Percentiles rank a stretch among this genome's conserved stretches.
Conservation (phyloP, 805 yeast species). For the Cyberlindnera subsufficiens region DNA sequence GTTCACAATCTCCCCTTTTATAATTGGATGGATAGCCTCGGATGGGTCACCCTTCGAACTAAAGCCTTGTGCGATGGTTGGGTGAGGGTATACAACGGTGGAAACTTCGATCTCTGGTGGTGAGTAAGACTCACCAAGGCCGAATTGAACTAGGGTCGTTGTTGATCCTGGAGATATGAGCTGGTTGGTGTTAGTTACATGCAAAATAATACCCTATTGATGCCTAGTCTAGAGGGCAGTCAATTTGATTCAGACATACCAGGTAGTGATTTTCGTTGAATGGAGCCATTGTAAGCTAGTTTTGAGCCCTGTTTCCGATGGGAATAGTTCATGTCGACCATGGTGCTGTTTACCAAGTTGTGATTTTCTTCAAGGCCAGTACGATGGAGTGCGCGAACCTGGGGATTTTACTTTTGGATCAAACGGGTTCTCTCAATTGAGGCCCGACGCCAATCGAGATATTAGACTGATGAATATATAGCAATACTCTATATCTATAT, state of each 20-base stretch:
- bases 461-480: no score
- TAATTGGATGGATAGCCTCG: conserved; percentile 55
- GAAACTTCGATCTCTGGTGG: conserved; percentile 77
- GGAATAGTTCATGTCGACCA: no score
- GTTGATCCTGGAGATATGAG: conserved; percentile 78
- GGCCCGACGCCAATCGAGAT: neutral
- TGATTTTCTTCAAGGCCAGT: neutral
- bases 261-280: conserved; percentile 23
- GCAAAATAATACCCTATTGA: no score
- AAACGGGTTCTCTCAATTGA: no score
- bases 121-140: conserved; percentile 63
- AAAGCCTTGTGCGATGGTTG: conserved; percentile 27
- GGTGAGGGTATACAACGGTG: conserved; percentile 59
- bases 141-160: conserved; percentile 71
- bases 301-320: neutral
- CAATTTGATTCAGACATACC: conserved; percentile 9
- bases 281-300: conserved; percentile 22
- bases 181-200: conserved; percentile 15
- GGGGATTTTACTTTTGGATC: neutral
- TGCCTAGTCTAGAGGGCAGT: no score
- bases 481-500: no score
- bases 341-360: no score
- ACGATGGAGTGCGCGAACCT: neutral
- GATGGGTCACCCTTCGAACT: conserved; percentile 29
- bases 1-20: conserved; percentile 57